phyloP scores from a whole-genome alignment of 305 asterid genomes.

The Lippia alba region DNA sequence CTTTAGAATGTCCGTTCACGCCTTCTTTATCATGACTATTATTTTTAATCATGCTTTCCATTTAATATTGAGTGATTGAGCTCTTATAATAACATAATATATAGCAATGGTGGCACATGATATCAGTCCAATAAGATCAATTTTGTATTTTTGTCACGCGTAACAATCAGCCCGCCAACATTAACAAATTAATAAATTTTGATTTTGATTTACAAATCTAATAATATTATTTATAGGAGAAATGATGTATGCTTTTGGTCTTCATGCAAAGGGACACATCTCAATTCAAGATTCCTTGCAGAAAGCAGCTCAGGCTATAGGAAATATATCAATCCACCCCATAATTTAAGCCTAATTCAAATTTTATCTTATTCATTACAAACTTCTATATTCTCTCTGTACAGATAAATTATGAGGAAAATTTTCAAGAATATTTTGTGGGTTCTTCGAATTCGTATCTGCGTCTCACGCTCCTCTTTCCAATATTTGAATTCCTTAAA shows the following conservation, averaged over 20 bases:
- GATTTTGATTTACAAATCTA: background rate
- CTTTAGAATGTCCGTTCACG: too few species aligned
- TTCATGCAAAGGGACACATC: background rate
- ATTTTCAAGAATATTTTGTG: too few species aligned
- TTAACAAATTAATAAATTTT: background rate
- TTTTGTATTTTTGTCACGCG: constrained; percentile 12
- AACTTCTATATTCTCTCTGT: too few species aligned
- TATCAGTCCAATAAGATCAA: constrained; percentile 5
- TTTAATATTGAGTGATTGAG: background rate
- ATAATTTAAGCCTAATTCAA: background rate
- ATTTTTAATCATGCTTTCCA: too few species aligned
- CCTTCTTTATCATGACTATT: background rate
- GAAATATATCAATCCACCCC: background rate
- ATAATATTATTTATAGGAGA: background rate
- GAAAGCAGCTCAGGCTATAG: background rate
- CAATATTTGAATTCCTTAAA: too few species aligned
- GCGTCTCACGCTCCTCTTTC: too few species aligned
- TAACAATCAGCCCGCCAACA: background rate
- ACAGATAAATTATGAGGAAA: too few species aligned
- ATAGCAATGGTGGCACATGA: background rate
- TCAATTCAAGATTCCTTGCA: constrained; percentile 3
- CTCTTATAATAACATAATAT: background rate
- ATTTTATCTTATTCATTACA: background rate
- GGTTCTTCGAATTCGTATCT: too few species aligned
- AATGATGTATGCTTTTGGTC: background rate